Conservation (phyloP, 768 basidiomycete species). For the Russula foetens region DNA sequence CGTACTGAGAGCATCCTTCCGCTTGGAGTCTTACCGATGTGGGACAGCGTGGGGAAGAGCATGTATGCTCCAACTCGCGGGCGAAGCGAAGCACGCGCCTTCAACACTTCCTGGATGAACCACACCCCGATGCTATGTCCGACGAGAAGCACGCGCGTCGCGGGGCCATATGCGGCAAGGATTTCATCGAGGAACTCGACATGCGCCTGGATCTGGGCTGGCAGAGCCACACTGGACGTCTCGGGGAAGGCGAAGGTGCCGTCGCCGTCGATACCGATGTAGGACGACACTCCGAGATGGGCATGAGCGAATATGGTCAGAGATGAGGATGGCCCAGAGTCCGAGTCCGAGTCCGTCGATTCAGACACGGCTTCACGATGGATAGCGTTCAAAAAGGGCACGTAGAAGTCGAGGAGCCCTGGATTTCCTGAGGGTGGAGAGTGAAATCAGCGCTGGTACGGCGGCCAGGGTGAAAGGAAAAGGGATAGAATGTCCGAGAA, state of each 20-base stretch:
- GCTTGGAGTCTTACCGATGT: slow-evolving; percentile 58
- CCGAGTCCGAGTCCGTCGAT: neutral
- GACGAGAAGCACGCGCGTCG: slow-evolving; percentile 37
- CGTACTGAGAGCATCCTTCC: slow-evolving; percentile 48
- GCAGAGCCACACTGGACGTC: neutral
- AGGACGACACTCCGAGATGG: slow-evolving; percentile 24
- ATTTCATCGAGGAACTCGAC: slow-evolving; percentile 45
- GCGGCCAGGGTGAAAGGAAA: slow-evolving; percentile 20
- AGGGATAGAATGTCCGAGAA: neutral
- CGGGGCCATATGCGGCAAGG: slow-evolving; percentile 43
- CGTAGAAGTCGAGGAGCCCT: slow-evolving; percentile 61
- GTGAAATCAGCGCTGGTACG: no score
- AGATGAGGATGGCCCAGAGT: no score
- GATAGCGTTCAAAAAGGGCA: slow-evolving; percentile 50
- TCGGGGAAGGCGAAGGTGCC: slow-evolving; percentile 36
- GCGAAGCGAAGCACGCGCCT: slow-evolving; percentile 44
- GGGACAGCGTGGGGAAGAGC: slow-evolving; percentile 61
- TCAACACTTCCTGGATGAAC: slow-evolving; percentile 49
- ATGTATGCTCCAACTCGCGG: slow-evolving; percentile 38
- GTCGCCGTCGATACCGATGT: slow-evolving; percentile 50
- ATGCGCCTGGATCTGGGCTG: slow-evolving; percentile 11
- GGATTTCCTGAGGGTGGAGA: slow-evolving; percentile 36
- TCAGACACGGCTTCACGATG: slow-evolving; percentile 26
- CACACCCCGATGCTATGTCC: slow-evolving; percentile 73
- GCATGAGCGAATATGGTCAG: slow-evolving; percentile 52